phyloP scores from a whole-genome alignment of 495 filamentous ascomycete species.

The Hyaloscypha hepaticicola region DNA sequence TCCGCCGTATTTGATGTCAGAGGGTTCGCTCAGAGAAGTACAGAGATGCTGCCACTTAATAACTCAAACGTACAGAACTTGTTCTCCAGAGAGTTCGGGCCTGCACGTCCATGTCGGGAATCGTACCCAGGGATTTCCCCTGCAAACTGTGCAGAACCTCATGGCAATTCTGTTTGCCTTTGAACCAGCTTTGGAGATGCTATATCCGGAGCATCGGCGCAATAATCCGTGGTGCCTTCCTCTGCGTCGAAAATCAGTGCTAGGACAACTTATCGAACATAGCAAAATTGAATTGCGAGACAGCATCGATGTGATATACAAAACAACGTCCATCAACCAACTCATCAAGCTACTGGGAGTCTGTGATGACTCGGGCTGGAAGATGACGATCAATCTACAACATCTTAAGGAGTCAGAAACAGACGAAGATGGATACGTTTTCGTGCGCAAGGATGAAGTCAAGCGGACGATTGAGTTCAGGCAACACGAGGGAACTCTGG shows the following conservation, averaged over 20 bases:
- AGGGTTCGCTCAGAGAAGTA: neutral
- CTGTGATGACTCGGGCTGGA: neutral
- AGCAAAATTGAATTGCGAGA: neutral
- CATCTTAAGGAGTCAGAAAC: neutral
- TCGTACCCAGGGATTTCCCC: neutral
- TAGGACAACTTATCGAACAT: neutral
- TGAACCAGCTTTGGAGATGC: neutral
- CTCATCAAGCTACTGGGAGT: neutral
- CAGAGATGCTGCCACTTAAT: neutral
- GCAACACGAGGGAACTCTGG: constrained; percentile 37
- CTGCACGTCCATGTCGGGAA: neutral
- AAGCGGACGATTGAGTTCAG: constrained; percentile 43
- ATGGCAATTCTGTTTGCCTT: neutral
- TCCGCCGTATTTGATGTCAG: neutral
- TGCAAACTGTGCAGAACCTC: neutral
- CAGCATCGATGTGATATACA: neutral
- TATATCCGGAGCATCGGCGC: neutral
- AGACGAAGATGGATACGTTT: neutral
- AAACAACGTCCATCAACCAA: neutral
- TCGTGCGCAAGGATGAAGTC: neutral
- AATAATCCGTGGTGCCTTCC: neutral
- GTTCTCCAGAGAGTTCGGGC: neutral
- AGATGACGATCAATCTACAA: neutral
- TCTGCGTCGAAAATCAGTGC: neutral
- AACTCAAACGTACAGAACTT: neutral